Conservation (phyloP, 202 grass and related monocot species). For the Setaria viridis region DNA sequence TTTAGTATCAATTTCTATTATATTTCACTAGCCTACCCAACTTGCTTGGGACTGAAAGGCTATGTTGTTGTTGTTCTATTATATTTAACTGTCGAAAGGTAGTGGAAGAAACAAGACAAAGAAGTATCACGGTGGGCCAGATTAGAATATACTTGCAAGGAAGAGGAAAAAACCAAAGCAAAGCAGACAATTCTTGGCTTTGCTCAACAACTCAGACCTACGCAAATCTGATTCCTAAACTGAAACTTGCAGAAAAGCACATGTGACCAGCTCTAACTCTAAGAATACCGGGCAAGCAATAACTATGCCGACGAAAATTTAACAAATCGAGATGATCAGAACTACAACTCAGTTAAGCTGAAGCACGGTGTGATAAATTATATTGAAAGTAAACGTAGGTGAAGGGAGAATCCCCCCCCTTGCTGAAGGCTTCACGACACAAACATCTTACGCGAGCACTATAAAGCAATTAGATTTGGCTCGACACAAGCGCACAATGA, state of each 20-base stretch:
- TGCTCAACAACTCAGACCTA: conserved; percentile 37
- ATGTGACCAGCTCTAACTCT: background rate
- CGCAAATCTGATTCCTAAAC: background rate
- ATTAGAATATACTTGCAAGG: conserved; percentile 42
- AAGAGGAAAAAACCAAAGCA: conserved; percentile 44
- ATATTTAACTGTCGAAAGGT: conserved; percentile 26
- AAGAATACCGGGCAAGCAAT: background rate
- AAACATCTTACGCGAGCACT: background rate
- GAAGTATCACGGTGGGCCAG: conserved; percentile 44
- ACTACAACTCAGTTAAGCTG: background rate
- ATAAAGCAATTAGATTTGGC: conserved; percentile 3
- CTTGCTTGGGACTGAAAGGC: no score
- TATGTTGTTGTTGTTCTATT: background rate
- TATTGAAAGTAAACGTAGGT: background rate
- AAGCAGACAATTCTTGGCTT: conserved; percentile 31
- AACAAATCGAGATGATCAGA: background rate
- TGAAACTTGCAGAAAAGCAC: background rate
- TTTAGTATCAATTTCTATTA: conserved; percentile 35
- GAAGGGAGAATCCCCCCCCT: conserved; percentile 21
- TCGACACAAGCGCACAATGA: conserved; percentile 7
- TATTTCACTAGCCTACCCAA: background rate
- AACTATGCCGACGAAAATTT: background rate
- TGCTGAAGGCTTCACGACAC: conserved; percentile 17
- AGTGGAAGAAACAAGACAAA: conserved; percentile 55
- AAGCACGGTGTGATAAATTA: background rate